Evolutionary conservation across 768 basidiomycete genomes (phyloP), one percentile per base, ranked within the genome.

Genomic region (Sarcodon aspratus): DNA sequence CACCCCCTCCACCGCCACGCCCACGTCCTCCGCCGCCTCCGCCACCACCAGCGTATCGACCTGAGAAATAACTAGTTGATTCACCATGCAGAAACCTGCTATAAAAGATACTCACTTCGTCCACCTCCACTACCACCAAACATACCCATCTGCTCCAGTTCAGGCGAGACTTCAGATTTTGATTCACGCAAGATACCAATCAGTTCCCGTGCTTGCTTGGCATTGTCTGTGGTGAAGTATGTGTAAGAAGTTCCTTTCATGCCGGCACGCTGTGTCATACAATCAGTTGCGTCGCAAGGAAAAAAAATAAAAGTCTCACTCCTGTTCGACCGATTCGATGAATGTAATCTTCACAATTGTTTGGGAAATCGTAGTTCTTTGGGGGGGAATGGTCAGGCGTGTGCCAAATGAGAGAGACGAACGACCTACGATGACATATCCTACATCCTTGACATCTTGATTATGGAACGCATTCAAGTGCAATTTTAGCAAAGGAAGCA

Each of bases 281-380:
- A 44, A 36, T 51, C 31, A 37, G 43, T 44, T 42, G 33, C 6
- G 17, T 4, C 13, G 33, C 9, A 8, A 0, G 11, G 8, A 27
- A 7, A 10, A 6, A 2, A 10, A 40, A 6, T 12, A 40, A 48
- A 0, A 13, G 7, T 63, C 76, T 43, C 66, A 90, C 89, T 49
- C 94, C 94, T 55, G 95, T 96, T 64, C 95, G 92, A 54, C 95
- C 96, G 60, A 99, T 99, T 57, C 95, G 91, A 69, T 99, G 95
- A 52, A 97, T 92, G 67, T 98, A 98, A 67, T 96, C 94, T 71
- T 95, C 93, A 60, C 88, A 90, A 62, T 95, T 94, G 69, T 96
- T 96, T 1, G 94, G 93, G 73, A 98, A 96, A 64, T 97, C 94
- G 64, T 89, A 94, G 68, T 93, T 93, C 92, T 94, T 55, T 3